phyloP scores from a whole-genome alignment of 73 alveolate species.

The Diophrys sp. region DNA sequence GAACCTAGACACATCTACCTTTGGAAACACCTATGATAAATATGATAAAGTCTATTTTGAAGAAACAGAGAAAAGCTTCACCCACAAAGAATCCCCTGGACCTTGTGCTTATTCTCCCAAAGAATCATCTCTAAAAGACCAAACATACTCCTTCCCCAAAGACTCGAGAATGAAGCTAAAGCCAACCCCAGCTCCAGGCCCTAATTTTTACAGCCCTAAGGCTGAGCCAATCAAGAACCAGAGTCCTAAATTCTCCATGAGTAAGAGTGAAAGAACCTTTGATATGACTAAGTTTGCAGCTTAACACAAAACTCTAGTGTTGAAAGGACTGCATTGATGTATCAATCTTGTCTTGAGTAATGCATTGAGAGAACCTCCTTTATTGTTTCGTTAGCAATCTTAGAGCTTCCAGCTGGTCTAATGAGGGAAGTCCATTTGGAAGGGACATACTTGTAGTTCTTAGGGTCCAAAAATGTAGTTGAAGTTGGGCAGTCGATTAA shows the following conservation, averaged over 20 bases:
- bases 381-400: too few species aligned
- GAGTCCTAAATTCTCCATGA: neutral
- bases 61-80: conserved; percentile 7
- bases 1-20: too few species aligned
- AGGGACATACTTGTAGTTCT: conserved; percentile 32
- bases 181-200: neutral
- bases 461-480: conserved; percentile 30
- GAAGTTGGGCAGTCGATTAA: too few species aligned
- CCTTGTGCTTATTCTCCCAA: conserved; percentile 9
- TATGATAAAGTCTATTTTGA: conserved; percentile 16
- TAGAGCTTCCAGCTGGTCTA: conserved; percentile 3
- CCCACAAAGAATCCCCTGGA: conserved; percentile 19
- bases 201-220: neutral
- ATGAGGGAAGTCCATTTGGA: conserved; percentile 3
- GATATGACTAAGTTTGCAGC: neutral
- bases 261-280: neutral
- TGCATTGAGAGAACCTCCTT: too few species aligned
- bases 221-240: neutral
- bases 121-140: neutral
- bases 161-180: neutral
- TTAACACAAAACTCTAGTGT: neutral
- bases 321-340: neutral
- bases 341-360: too few species aligned
- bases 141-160: neutral
- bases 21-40: conserved; percentile 16